phyloP scores from a whole-genome alignment of 768 basidiomycete species.

The Mycena leptocephala region DNA sequence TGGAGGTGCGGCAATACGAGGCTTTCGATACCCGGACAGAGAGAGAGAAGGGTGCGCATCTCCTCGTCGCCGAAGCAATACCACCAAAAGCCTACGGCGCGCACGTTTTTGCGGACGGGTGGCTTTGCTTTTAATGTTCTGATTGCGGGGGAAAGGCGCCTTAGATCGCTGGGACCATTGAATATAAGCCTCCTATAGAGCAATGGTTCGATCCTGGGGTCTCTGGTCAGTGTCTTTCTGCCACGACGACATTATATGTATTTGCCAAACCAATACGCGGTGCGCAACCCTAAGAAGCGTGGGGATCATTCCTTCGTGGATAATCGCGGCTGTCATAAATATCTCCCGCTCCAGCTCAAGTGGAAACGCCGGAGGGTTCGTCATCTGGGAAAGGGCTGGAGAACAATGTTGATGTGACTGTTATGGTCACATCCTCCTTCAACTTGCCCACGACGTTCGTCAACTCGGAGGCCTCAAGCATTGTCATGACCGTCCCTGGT shows the following conservation, averaged over 20 bases:
- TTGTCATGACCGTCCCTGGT: too few relatives aligned
- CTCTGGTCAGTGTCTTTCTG: too few relatives aligned
- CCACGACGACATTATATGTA: too few relatives aligned
- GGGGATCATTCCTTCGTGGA: not conserved
- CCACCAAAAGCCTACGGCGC: not conserved
- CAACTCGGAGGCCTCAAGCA: too few relatives aligned
- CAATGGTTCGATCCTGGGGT: not conserved
- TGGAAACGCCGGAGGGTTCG: not conserved
- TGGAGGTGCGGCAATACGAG: not conserved
- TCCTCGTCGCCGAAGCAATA: too few relatives aligned
- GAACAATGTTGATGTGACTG: too few relatives aligned
- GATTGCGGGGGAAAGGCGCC: not conserved
- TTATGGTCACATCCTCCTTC: too few relatives aligned
- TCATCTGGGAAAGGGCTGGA: too few relatives aligned
- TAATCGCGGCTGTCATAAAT: not conserved
- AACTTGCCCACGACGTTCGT: too few relatives aligned
- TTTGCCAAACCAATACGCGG: not conserved
- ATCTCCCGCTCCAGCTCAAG: conserved; percentile 3
- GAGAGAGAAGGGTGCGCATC: too few relatives aligned
- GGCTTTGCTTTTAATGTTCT: not conserved
- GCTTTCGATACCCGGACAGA: not conserved
- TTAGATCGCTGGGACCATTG: not conserved
- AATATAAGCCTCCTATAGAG: not conserved
- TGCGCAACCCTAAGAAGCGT: not conserved
- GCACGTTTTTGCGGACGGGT: not conserved